Percentiles rank a stretch among this genome's conserved stretches.
Evolutionary conservation across 164 flowering plant genomes (phyloP).

Genomic region (Stephania japonica): DNA sequence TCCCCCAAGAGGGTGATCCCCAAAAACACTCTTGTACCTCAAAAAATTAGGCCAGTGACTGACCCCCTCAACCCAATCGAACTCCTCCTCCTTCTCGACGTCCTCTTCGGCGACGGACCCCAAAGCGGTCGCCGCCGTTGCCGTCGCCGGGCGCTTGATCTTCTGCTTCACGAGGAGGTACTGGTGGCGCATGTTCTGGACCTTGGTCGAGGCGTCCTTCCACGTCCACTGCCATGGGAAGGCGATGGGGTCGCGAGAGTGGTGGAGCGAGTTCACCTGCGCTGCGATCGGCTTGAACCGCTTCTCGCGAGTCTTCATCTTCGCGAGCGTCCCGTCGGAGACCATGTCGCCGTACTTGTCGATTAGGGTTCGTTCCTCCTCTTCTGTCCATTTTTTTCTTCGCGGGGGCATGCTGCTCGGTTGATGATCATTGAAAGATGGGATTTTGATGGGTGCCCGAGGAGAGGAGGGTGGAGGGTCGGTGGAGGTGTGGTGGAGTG

Average conservation of each 20-base stretch:
- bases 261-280: constrained; percentile 66
- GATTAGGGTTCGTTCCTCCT: constrained; percentile 81
- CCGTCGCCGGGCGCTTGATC: constrained; percentile 43
- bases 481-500: background rate
- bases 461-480: background rate
- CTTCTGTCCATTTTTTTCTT: constrained; percentile 94
- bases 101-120: background rate
- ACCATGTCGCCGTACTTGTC: constrained; percentile 74
- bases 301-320: constrained; percentile 82
- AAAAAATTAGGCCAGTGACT: constrained; percentile 84
- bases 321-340: constrained; percentile 55
- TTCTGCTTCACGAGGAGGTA: constrained; percentile 86
- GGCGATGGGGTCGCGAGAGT: constrained; percentile 50
- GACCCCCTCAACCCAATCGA: constrained; percentile 78
- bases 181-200: constrained; percentile 96
- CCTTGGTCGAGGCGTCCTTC: constrained; percentile 91
- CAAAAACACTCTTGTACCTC: constrained; percentile 80
- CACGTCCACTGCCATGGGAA: constrained; percentile 93
- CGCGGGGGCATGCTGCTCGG: constrained; percentile 46
- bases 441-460: background rate
- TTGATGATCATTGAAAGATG: background rate
- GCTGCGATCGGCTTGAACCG: constrained; percentile 68
- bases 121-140: no score
- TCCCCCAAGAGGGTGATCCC: constrained; percentile 51
- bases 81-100: constrained; percentile 29